These are phyloP conservation scores for Periglandula ipomoeae DNA, from an alignment of 2,329 filamentous ascomycete genomes.

Conservation along the genomic window DNA sequence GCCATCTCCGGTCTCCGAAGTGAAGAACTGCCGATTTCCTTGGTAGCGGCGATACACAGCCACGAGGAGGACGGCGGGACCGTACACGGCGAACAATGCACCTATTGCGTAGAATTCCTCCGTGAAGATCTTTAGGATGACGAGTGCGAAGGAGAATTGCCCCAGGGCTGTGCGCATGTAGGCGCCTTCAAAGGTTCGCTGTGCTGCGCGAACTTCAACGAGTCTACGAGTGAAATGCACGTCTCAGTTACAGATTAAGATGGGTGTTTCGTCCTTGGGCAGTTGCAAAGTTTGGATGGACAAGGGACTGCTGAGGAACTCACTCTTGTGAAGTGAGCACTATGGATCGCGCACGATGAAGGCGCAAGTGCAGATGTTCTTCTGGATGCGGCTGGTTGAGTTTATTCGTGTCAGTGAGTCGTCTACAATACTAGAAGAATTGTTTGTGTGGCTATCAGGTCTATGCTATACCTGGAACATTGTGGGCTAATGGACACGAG, in stretches of 20 bases:
- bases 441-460: not conserved
- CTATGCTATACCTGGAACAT: constrained; percentile 12
- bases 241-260: not conserved
- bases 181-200: constrained; percentile 93
- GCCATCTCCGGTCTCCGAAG: constrained; percentile 25
- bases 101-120: constrained; percentile 94
- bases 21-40: constrained; percentile 91
- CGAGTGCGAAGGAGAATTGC: constrained; percentile 89
- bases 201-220: constrained; percentile 87
- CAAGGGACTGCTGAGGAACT: constrained; percentile 21
- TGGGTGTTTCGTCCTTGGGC: not conserved
- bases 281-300: not conserved
- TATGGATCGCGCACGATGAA: constrained; percentile 77
- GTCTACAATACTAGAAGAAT: too few relatives aligned
- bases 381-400: constrained; percentile 51
- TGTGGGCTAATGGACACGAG: too few relatives aligned
- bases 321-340: constrained; percentile 70
- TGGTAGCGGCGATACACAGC: constrained; percentile 81
- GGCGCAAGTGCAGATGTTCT: constrained; percentile 67
- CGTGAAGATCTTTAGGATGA: constrained; percentile 89
- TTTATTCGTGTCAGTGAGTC: not conserved
- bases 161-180: constrained; percentile 92
- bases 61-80: constrained; percentile 72
- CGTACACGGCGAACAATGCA: constrained; percentile 91
- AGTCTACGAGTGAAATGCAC: constrained; percentile 38